These are phyloP conservation scores for Zea mays DNA, from an alignment of 176 grass and related monocot species.

Conservation along the genomic window DNA sequence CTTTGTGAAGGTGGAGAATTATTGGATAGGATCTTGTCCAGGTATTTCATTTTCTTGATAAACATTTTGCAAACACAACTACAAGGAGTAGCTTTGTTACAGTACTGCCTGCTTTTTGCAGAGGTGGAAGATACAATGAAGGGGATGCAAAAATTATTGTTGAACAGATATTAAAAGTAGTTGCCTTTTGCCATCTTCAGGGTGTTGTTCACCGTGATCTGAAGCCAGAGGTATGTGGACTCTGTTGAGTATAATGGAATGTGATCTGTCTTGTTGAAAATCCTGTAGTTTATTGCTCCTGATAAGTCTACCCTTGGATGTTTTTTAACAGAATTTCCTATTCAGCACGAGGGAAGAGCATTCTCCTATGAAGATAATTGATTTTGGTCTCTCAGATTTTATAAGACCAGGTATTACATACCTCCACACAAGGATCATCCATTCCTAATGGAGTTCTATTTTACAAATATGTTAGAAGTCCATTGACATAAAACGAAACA, in stretches of 20 bases:
- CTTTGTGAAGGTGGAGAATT: constrained; percentile 97
- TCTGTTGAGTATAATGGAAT: constrained; percentile 30
- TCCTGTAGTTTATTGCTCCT: constrained; percentile 18
- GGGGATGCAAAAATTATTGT: constrained; percentile 94
- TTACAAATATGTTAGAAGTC: constrained; percentile 14
- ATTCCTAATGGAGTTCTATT: constrained; percentile 1
- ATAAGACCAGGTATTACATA: constrained; percentile 78
- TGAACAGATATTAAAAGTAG: constrained; percentile 86
- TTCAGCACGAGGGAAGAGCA: constrained; percentile 86
- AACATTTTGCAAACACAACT: constrained; percentile 10
- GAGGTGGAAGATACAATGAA: constrained; percentile 89
- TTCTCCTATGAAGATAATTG: constrained; percentile 96
- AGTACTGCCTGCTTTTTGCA: constrained; percentile 43
- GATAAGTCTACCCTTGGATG: constrained; percentile 27
- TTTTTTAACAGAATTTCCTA: constrained; percentile 83
- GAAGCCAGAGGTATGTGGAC: constrained; percentile 91
- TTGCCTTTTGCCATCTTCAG: constrained; percentile 99
- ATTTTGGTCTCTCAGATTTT: constrained; percentile 99
- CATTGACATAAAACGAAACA: constrained; percentile 15
- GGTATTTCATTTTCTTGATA: constrained; percentile 59
- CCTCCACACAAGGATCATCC: constrained; percentile 28
- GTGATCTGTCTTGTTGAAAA: constrained; percentile 12
- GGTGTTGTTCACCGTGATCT: constrained; percentile 97
- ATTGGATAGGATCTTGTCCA: constrained; percentile 92
- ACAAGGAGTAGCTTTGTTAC: constrained; percentile 27